Evolutionary conservation across 306 rosid species (phyloP).

Genomic region (Castanea sativa): DNA sequence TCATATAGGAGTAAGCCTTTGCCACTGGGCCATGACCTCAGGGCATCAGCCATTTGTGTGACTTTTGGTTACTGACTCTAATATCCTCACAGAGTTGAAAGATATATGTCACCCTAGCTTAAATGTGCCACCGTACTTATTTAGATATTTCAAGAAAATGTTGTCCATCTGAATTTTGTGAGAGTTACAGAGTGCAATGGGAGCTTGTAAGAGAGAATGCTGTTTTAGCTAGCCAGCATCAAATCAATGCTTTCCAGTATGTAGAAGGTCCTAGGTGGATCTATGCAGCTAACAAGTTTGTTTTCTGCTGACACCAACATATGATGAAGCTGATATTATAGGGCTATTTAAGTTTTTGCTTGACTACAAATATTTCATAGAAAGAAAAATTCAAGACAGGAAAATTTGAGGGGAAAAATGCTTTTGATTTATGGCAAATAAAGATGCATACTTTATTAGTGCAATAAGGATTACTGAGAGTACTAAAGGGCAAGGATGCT

Average conservation of each 20-base stretch:
- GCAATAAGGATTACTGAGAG: too few relatives aligned
- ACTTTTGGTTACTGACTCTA: background rate
- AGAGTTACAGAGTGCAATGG: background rate
- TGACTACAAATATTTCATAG: too few relatives aligned
- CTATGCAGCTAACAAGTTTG: background rate
- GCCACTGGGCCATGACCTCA: too few relatives aligned
- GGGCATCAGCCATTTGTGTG: background rate
- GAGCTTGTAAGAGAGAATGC: background rate
- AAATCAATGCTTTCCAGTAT: background rate
- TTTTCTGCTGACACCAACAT: too few relatives aligned
- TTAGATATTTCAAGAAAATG: background rate
- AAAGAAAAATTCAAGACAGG: too few relatives aligned
- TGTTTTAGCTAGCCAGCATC: background rate
- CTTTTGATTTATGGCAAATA: too few relatives aligned
- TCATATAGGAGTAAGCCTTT: too few relatives aligned
- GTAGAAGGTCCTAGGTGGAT: background rate
- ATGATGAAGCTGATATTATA: too few relatives aligned
- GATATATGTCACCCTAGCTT: background rate
- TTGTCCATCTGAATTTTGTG: background rate
- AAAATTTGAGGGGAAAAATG: too few relatives aligned
- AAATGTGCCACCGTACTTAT: background rate
- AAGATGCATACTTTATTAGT: too few relatives aligned
- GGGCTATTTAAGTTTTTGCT: too few relatives aligned
- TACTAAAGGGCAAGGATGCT: too few relatives aligned
- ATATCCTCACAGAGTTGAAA: background rate